Base-by-base conservation (phyloP, 805 yeast species). In the Priceomyces haplophilus region DNA sequence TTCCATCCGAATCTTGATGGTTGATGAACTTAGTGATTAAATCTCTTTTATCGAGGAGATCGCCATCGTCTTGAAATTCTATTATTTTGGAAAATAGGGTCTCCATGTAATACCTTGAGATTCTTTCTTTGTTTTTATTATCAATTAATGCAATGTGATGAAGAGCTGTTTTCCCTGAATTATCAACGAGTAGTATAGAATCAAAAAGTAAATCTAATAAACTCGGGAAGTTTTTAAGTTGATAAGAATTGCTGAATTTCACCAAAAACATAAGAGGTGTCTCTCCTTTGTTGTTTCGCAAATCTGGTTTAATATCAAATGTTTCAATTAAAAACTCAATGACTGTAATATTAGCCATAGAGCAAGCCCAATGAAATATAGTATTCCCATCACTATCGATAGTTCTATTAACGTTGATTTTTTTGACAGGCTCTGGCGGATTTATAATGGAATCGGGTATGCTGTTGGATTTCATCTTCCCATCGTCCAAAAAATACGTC, bases 361-460 rank as follows among this genome's bases (percentile, higher is more conserved):
- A 87, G 12, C 97, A 82, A 3, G 97, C 95, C 95, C 98, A 87
- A 63, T 93, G 99, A 44, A 93, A 72, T 0, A 96, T 88, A 0
- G 96, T 85, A 58, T 93, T 93, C 0, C 98, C 97, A 44, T 84
- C 80, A 52, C 87, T 95, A 63, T 95, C 99, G 35, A 95, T 86
- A 1, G 97, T 83, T 25, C 88, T 87, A 55, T 88, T 93, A 39
- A 90, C 72, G 45, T 80, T 76, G 29, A 87, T 79, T 52, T 79
- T 78, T n/a, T 56, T 48, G 2, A 67, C 44, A 7, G 76, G 75
- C 29, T 69, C 64, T 1, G 91, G 90, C 4, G 86, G 85, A 40
- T 70, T 64, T 23, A 70, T 59, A 20, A 82, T 56, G 40, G 75
- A 67, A 18, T 67, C 49, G 0, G 73, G 73, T 4, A 67, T 56